Evolutionary conservation across 805 yeast species (phyloP), one percentile per base, ranked within the genome.

Genomic region (Lipomyces sp.): DNA sequence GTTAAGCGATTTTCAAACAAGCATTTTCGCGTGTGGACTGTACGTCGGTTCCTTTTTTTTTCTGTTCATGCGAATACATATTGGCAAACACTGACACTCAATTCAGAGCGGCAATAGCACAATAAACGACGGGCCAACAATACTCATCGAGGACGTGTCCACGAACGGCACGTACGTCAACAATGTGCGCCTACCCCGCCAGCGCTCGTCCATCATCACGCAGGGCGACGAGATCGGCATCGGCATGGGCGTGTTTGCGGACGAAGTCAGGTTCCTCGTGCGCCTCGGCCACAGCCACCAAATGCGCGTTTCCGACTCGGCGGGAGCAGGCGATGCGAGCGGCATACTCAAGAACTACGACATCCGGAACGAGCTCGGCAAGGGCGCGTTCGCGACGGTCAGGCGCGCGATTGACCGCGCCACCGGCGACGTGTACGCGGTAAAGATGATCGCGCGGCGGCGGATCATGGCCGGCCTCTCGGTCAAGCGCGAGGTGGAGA

Each of bases 331-430:
- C 21, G 31, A 33, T 19, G 28, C 34, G 13, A 37, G 26, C 3
- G 57, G 90, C 1, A 81, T 86, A 10, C 74, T 75, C 61, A 79
- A 77, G 51, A 81, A 84, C 62, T 93, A 83, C 67, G 84, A 86
- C 13, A 80, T 91, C 19, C 79, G 83, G 52, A 95, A 86, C 62
- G 82, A 86, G 14, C 86, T 91, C 1, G 98, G 98, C 0, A 93
- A 88, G 61, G 98, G 98, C n/a, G 98, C 98, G 8, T 91, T 91
- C 75, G 98, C 98, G 4, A 85, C 90, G 1, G 98, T 93, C 26
- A 84, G 88, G 59, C 87, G 87, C 65, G 96, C 95, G 3, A 81
- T 90, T 1, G 93, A 89, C 63, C 77, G 97, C 55, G 69, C 79
- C 5, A 81, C 95, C 0, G 98, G 98, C 13, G 81, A 82, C 58